Evolutionary conservation across 257 asterid genomes (phyloP), one percentile per base, ranked within the genome.

Genomic region (Primulina tabacum): DNA sequence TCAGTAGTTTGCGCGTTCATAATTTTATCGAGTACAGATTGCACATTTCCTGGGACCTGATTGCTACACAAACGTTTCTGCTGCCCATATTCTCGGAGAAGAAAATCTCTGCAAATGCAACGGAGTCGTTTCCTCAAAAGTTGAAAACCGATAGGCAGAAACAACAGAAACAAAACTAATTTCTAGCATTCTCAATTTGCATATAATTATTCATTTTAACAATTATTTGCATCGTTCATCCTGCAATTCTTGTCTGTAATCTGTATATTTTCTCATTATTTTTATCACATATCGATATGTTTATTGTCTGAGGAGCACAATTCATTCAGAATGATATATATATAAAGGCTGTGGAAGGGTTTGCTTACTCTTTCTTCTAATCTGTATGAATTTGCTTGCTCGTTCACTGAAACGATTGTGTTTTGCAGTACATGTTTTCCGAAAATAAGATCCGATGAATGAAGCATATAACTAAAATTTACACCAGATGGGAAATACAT

Each of bases 1-100:
- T 93, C 99, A 0, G 96, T 90, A 63, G 96, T 90, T 29, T 90
- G 99, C 65, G 97, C 99, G 17, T 90, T 93, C 88, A 90, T 93
- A 82, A 93, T 93, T 60, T 75, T 90, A 68, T 93, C 99, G 28
- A 93, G 97, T 60, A 85, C 99, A 4, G 80, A 71, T 59, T 86
- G 83, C 79, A 77, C 87, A 18, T 79, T 79, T 55, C 92, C 90
- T 2, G 88, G 90, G 64, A 84, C 95, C 70, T 87, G 74, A 79
- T 2, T 24, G n/a, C 65, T 37, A 14, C 38, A 56, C 38, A 56
- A 56, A 68, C 37, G 2, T 8, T 57, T 73, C 69, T 65, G 52
- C 69, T 64, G 28, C 16, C 24, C 17, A 37, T 61, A 68, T 50
- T 38, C 16, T 38, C 16, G 57, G 21, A 50, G 57, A 50, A 18